Evolutionary conservation across 345 rosid species (phyloP).

Genomic region (Sapria himalayana): DNA sequence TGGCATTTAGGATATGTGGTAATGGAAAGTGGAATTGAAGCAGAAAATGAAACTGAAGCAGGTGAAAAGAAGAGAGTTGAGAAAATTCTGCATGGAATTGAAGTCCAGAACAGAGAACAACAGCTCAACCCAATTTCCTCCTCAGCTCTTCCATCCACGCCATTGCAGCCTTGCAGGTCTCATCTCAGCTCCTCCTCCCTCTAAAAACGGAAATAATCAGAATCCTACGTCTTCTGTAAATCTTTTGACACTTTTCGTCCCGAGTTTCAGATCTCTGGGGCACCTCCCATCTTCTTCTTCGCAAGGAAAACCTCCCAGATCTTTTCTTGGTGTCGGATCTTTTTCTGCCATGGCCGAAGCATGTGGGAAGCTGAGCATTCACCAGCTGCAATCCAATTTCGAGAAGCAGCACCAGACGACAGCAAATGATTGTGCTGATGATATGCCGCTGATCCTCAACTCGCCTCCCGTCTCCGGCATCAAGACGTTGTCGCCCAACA

Average conservation of each 20-base stretch:
- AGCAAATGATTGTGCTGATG: constrained; percentile 32
- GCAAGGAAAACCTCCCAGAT: constrained; percentile 42
- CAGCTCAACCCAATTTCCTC: constrained; percentile 29
- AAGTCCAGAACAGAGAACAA: constrained; percentile 30
- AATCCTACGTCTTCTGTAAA: no score
- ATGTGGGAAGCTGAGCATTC: constrained; percentile 22
- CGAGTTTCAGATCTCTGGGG: constrained; percentile 37
- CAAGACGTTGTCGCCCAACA: constrained; percentile 66
- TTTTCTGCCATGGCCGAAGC: constrained; percentile 16
- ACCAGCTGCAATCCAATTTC: constrained; percentile 20
- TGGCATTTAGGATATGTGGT: constrained; percentile 29
- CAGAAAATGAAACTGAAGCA: constrained; percentile 37
- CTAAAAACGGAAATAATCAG: no score
- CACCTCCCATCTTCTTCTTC: constrained; percentile 55
- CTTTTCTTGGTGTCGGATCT: constrained; percentile 31
- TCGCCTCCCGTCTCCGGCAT: constrained; percentile 21
- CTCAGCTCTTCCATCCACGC: constrained; percentile 51
- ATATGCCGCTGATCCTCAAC: constrained; percentile 48
- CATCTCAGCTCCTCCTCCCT: constrained; percentile 3
- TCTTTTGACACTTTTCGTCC: no score
- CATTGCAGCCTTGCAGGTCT: constrained; percentile 59
- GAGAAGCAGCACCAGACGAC: constrained; percentile 27
- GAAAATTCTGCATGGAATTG: constrained; percentile 18
- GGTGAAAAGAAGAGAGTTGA: constrained; percentile 18
- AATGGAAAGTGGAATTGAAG: constrained; percentile 26